Base-by-base conservation (phyloP, 2,329 filamentous ascomycete genomes). In the Botrytis squamosa region DNA sequence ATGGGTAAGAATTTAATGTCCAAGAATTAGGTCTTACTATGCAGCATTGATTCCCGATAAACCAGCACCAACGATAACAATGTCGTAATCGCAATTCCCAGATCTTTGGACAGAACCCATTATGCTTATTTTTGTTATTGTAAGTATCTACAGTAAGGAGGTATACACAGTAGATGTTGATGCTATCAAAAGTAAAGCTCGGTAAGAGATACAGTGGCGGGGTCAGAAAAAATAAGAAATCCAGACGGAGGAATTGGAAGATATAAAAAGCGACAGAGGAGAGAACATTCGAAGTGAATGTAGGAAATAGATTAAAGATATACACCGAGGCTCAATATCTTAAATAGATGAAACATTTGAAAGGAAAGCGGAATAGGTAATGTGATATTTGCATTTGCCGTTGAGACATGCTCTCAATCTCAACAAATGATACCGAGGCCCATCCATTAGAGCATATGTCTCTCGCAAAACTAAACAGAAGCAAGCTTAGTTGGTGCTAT, bases 21-120 rank as follows among this genome's bases (percentile, higher is more conserved):
- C 36, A 60, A 38, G 9, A 9, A 22, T 40, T 63, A 18, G 14
- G 36, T n/a, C 71, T 73, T 52, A 73, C 71, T 94, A 94, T 22
- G 88, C 92, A 20, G 89, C 85, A 77, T 94, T 93, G 83, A 95
- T 91, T 71, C 92, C 92, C 9, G 91, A 91, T 71, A 95, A 89
- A 18, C 92, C 92, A 3, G 91, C 91, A 20, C 92, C 92, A 70
- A 95, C 83, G 77, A 95, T 89, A 78, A 93, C 81, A 29, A 89
- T 82, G 78, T 91, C 89, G 76, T 75, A 79, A 59, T 80, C 75
- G 40, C 64, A 62, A n/a, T 52, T 59, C 14, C 29, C 40, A n/a
- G 70, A n/a, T 33, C 52, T 73, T 25, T 66, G 60, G 42, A 75
- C 65, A 14, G 75, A 76, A 18, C 76, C 76, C 75, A 77, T 77